Base-by-base conservation (phyloP, 23 red algal species). In the Gracilaria vermiculophylla region DNA sequence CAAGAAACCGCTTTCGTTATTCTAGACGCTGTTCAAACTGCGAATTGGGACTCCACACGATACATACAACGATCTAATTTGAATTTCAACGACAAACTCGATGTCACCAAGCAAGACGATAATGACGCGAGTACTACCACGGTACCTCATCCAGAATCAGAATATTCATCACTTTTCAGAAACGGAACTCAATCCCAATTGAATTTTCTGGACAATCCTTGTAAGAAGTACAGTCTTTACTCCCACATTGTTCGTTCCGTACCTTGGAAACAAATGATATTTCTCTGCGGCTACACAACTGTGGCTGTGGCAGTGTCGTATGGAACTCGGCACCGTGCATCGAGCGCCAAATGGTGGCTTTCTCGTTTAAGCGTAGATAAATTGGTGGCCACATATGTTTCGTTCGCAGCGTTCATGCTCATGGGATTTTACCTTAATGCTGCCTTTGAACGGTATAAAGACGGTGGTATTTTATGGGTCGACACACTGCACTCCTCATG, bases 341-440 rank as follows among this genome's bases (percentile, higher is more conserved):
- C 72, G 27, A 23, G 12, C 20, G 21, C 35, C 16, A 52, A 45
- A 70, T 86, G 81, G 81, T 86, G 81, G 81, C 61, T 35, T 69
- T 86, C 81, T 13, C 45, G 35, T 5, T 53, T 86, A 50, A 53
- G 62, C 24, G 40, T 86, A 1, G 45, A 70, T 28, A 33, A 7
- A 5, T 36, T 35, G 13, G 62, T 86, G 25, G 81, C 53, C 9
- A 86, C 81, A 0, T 86, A 86, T 62, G 62, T 86, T 15, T 70
- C 61, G 7, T 72, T 86, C 42, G 81, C 81, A 47, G 81, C 81
- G 5, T 86, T 86, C 40, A 14, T 74, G 31, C 66, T 86, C 56
- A 48, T 86, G 10, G 48, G 81, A 5, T 86, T 86, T 34, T 86
- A 71, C 50, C 62, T 86, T 9, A 53, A 58, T 54, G 60, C 81